A percentile compares a stretch with the other conserved stretches of the same genome.
phyloP scores from a whole-genome alignment of 768 basidiomycete species.

The Tulasnella sp. region DNA sequence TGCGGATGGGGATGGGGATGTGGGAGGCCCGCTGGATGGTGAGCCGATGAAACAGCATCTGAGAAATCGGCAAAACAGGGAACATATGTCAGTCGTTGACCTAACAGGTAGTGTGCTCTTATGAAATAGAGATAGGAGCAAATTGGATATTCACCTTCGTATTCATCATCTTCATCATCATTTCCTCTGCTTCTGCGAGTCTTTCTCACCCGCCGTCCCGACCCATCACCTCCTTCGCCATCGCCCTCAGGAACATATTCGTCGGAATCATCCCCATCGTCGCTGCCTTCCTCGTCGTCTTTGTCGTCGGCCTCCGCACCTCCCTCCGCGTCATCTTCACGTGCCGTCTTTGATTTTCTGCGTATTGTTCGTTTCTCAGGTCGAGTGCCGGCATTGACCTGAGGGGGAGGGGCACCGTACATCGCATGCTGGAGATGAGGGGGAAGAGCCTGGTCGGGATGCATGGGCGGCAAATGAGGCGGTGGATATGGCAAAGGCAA shows the following conservation, averaged over 20 bases:
- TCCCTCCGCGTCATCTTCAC: background rate
- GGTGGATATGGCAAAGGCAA: background rate
- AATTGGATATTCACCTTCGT: too few species aligned
- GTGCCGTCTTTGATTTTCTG: background rate
- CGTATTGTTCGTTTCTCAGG: too few species aligned
- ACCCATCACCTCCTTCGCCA: background rate
- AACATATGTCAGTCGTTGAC: too few species aligned
- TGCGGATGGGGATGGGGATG: slow-evolving; percentile 5
- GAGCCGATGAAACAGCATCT: too few species aligned
- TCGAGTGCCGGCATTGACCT: background rate
- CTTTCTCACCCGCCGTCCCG: too few species aligned
- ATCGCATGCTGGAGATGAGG: background rate
- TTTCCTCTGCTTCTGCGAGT: too few species aligned
- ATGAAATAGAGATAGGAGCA: too few species aligned
- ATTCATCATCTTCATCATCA: too few species aligned
- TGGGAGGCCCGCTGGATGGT: too few species aligned
- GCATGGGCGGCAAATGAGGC: background rate
- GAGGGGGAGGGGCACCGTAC: background rate
- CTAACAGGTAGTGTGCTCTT: too few species aligned
- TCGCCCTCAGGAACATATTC: slow-evolving; percentile 2
- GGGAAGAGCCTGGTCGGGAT: background rate
- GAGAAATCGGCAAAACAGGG: too few species aligned
- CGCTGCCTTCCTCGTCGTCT: background rate
- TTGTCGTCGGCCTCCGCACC: background rate
- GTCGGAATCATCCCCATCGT: background rate